phyloP scores from a whole-genome alignment of 164 flowering plant genomes.

The Sextonia rubra region DNA sequence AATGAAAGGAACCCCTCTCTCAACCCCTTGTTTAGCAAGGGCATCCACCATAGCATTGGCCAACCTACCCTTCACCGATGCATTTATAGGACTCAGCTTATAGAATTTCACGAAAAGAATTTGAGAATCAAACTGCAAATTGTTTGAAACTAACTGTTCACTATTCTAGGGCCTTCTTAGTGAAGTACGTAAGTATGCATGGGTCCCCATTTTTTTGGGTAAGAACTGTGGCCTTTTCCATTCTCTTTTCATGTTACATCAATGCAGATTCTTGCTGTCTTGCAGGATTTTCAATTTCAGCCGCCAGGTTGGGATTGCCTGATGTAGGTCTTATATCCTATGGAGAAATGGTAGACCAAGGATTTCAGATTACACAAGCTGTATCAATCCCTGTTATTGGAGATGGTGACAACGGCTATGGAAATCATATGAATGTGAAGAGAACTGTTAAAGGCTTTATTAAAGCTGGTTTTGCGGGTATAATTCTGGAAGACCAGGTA shows the following conservation, averaged over 20 bases:
- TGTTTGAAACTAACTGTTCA: too few relatives aligned
- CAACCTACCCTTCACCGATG: too few relatives aligned
- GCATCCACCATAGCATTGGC: too few relatives aligned
- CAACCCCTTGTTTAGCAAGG: too few relatives aligned
- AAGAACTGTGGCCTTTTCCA: background rate
- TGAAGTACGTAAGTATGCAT: too few relatives aligned
- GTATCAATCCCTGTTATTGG: slow-evolving; percentile 94
- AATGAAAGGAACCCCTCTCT: too few relatives aligned
- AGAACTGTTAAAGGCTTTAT: slow-evolving; percentile 90
- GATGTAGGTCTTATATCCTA: slow-evolving; percentile 83
- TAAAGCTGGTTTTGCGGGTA: slow-evolving; percentile 89
- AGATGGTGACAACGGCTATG: slow-evolving; percentile 97
- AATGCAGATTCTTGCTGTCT: slow-evolving; percentile 3
- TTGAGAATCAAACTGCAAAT: too few relatives aligned
- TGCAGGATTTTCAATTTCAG: slow-evolving; percentile 83
- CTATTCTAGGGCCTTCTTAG: too few relatives aligned
- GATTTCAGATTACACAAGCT: slow-evolving; percentile 72
- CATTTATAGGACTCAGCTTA: too few relatives aligned
- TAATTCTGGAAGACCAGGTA: slow-evolving; percentile 95
- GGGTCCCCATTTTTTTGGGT: background rate
- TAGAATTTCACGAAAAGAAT: too few relatives aligned
- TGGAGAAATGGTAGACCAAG: slow-evolving; percentile 96
- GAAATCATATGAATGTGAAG: slow-evolving; percentile 97
- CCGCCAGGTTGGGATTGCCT: slow-evolving; percentile 83
- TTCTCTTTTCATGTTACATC: background rate